Evolutionary conservation across 106 monocot species (phyloP).

Genomic region (Ottelia alismoides): DNA sequence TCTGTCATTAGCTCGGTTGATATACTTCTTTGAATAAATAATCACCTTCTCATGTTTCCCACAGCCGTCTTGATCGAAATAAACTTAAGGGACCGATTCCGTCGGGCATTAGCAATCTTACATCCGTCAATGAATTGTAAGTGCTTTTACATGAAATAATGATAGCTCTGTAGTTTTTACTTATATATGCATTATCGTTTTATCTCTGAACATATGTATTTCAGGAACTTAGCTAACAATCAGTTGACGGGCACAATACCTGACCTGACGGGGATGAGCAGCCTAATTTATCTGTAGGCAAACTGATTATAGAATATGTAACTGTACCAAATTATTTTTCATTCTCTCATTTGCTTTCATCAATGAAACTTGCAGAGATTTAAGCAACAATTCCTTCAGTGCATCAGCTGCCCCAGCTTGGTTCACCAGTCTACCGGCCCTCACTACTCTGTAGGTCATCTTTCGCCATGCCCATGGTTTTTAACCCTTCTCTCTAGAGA

Average conservation of each 20-base stretch:
- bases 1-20: neutral
- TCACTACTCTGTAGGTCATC: slow-evolving; percentile 65
- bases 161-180: neutral
- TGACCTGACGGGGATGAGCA: slow-evolving; percentile 45
- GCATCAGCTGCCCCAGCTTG: slow-evolving; percentile 49
- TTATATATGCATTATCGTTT: neutral
- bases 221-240: slow-evolving; percentile 70
- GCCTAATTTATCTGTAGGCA: slow-evolving; percentile 45
- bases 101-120: slow-evolving; percentile 16
- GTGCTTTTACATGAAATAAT: neutral
- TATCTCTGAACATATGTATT: neutral
- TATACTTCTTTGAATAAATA: neutral
- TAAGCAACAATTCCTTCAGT: slow-evolving; percentile 76
- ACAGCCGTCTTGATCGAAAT: slow-evolving; percentile 20
- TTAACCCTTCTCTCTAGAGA: too few species aligned
- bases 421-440: slow-evolving; percentile 45
- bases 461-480: too few species aligned
- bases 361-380: slow-evolving; percentile 28
- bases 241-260: slow-evolving; percentile 54
- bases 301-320: neutral
- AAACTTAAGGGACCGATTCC: slow-evolving; percentile 11
- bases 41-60: neutral
- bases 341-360: slow-evolving; percentile 25
- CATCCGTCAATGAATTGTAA: slow-evolving; percentile 15
- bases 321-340: slow-evolving; percentile 10